phyloP scores from a whole-genome alignment of 2,329 filamentous ascomycete genomes.

The Exophiala bonariae region DNA sequence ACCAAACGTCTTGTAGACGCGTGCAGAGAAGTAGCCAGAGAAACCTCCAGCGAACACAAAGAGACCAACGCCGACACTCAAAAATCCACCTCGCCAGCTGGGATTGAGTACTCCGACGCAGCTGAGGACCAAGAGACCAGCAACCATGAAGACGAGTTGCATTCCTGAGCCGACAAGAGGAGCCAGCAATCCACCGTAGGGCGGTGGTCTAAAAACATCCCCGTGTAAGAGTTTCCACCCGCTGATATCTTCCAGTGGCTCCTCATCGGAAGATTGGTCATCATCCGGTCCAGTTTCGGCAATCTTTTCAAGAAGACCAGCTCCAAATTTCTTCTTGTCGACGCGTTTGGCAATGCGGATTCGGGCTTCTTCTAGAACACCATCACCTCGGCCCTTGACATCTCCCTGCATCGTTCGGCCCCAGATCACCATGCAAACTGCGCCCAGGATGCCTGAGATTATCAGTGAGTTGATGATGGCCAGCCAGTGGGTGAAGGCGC shows the following conservation, averaged over 20 bases:
- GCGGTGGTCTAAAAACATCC: slow-evolving; percentile 80
- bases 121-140: slow-evolving; percentile 70
- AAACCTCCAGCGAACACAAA: slow-evolving; percentile 82
- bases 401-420: slow-evolving; percentile 76
- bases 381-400: slow-evolving; percentile 72
- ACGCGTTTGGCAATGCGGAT: slow-evolving; percentile 44
- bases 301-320: slow-evolving; percentile 58
- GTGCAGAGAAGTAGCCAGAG: slow-evolving; percentile 83
- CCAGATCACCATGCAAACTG: slow-evolving; percentile 78
- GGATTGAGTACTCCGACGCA: slow-evolving; percentile 79
- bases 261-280: slow-evolving; percentile 63
- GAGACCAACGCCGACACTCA: slow-evolving; percentile 78
- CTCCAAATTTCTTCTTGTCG: slow-evolving; percentile 50
- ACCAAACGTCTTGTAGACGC: slow-evolving; percentile 80
- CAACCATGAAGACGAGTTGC: slow-evolving; percentile 80
- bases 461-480: slow-evolving; percentile 85
- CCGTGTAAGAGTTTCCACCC: slow-evolving; percentile 87
- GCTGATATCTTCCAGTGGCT: slow-evolving; percentile 73
- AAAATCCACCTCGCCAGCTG: slow-evolving; percentile 84
- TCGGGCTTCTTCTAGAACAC: slow-evolving; percentile 66
- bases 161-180: slow-evolving; percentile 82
- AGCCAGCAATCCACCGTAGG: slow-evolving; percentile 70
- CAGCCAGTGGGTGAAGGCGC: slow-evolving; percentile 80
- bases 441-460: slow-evolving; percentile 76
- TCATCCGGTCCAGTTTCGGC: slow-evolving; percentile 49